Evolutionary conservation across 257 asterid genomes (phyloP).

Genomic region (Buddleja alternifolia): DNA sequence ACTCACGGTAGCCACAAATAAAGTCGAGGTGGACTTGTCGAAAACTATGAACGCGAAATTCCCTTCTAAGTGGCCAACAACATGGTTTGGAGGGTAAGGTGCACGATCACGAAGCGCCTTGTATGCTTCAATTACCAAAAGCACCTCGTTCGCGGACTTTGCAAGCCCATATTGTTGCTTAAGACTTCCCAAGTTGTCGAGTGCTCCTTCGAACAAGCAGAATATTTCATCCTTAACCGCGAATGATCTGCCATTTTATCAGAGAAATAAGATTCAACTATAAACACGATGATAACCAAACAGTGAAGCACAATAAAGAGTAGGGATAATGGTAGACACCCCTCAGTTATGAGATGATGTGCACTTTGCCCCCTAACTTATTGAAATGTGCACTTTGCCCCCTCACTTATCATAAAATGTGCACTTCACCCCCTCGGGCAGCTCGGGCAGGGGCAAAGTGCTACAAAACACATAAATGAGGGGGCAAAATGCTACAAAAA

Average conservation of each 20-base stretch:
- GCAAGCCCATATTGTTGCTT: slow-evolving; percentile 91
- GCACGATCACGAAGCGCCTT: slow-evolving; percentile 97
- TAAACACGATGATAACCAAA: neutral
- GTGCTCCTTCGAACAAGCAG: slow-evolving; percentile 94
- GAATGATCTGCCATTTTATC: slow-evolving; percentile 62
- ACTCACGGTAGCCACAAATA: slow-evolving; percentile 95
- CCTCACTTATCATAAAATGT: too few species aligned
- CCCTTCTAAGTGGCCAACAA: slow-evolving; percentile 96
- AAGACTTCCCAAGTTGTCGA: slow-evolving; percentile 89
- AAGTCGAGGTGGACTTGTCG: slow-evolving; percentile 85
- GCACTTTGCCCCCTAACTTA: too few species aligned
- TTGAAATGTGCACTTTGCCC: too few species aligned
- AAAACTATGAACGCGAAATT: slow-evolving; percentile 81
- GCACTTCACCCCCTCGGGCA: too few species aligned
- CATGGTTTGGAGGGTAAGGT: slow-evolving; percentile 95
- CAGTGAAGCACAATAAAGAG: neutral
- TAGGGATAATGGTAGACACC: too few species aligned
- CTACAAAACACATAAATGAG: too few species aligned
- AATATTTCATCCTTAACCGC: slow-evolving; percentile 96
- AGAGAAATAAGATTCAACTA: slow-evolving; percentile 12
- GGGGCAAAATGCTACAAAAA: too few species aligned
- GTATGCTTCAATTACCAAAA: slow-evolving; percentile 95
- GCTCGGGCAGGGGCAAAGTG: too few species aligned
- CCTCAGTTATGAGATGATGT: too few species aligned
- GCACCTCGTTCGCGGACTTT: slow-evolving; percentile 90